Percentiles rank a stretch among this genome's conserved stretches.
phyloP scores from a whole-genome alignment of 2,329 filamentous ascomycete genomes.

The Ceratocystis ficicola region DNA sequence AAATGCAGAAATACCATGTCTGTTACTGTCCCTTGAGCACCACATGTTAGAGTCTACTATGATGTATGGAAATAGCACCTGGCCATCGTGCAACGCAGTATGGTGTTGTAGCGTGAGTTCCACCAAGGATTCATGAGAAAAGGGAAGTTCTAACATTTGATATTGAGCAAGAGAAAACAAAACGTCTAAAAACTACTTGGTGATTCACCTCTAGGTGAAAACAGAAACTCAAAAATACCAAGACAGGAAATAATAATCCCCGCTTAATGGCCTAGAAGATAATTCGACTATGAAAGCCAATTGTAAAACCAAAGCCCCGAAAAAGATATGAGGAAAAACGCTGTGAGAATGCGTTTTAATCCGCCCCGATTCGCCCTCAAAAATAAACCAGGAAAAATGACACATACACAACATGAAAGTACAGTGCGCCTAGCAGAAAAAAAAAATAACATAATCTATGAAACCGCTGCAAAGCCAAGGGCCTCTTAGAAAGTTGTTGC shows the following conservation, averaged over 20 bases:
- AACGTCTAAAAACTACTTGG: slow-evolving; percentile 1
- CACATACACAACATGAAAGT: neutral
- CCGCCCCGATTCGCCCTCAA: neutral
- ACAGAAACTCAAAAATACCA: neutral
- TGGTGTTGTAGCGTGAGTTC: neutral
- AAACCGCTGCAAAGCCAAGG: neutral
- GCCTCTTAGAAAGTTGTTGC: neutral
- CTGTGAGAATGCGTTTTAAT: neutral
- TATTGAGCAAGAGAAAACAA: neutral
- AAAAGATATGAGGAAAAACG: neutral
- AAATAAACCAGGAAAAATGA: neutral
- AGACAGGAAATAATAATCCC: neutral
- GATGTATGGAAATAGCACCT: too few relatives aligned
- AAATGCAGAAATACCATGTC: too few relatives aligned
- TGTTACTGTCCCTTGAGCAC: too few relatives aligned
- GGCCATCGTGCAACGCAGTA: too few relatives aligned
- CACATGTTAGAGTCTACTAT: too few relatives aligned
- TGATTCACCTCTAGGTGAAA: neutral
- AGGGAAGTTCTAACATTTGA: neutral
- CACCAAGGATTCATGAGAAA: neutral
- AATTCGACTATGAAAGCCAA: neutral
- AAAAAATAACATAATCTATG: neutral
- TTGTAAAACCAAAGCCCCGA: neutral
- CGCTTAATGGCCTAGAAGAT: neutral
- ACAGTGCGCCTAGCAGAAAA: slow-evolving; percentile 4